Conservation (phyloP, 148 eudicot genomes). For the Rhododendron simsii region DNA sequence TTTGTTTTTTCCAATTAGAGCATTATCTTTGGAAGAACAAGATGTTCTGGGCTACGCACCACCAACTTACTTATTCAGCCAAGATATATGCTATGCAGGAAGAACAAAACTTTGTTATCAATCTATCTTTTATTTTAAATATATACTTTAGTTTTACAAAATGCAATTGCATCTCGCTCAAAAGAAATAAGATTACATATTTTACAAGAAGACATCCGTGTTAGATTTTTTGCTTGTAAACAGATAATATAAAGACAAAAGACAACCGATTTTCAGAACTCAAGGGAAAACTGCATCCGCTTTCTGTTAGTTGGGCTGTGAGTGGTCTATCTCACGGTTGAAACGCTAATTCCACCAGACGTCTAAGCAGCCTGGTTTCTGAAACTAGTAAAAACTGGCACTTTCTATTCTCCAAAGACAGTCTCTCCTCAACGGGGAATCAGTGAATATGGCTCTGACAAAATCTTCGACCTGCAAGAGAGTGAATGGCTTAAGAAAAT, state of each 20-base stretch:
- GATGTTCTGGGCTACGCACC: too few species aligned
- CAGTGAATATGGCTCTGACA: constrained; percentile 87
- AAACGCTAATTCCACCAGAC: not conserved
- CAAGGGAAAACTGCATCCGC: not conserved
- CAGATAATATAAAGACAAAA: not conserved
- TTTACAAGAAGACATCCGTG: not conserved
- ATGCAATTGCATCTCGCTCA: not conserved
- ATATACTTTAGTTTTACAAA: not conserved
- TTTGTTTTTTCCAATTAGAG: not conserved
- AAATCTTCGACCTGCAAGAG: constrained; percentile 81
- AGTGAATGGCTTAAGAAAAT: constrained; percentile 1
- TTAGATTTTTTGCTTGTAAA: too few species aligned
- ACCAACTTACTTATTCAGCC: not conserved
- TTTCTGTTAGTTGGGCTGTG: not conserved
- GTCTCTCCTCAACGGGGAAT: constrained; percentile 85
- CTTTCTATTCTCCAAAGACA: constrained; percentile 80
- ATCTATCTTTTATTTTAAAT: not conserved
- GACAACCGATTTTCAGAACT: not conserved
- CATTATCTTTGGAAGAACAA: not conserved
- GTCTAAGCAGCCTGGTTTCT: not conserved
- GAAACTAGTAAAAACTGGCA: constrained; percentile 34
- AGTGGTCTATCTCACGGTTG: not conserved
- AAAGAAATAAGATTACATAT: not conserved
- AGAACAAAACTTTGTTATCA: not conserved
- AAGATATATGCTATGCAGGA: not conserved